Percentiles rank a stretch among this genome's conserved stretches.
phyloP scores from a whole-genome alignment of 345 rosid genomes.

The Gossypium sturtianum region DNA sequence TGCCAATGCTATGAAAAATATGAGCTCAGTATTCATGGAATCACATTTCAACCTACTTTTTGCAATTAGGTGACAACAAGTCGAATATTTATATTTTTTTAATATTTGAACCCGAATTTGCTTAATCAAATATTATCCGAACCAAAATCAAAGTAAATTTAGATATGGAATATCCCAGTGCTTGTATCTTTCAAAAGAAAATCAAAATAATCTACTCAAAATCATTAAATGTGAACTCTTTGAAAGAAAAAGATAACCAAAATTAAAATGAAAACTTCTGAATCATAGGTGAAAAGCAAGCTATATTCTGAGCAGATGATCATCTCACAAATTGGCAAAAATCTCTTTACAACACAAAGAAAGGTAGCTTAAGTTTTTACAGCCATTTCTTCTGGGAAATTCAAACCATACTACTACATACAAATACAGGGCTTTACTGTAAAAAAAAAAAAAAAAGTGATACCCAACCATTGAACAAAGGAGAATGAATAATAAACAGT shows the following conservation, averaged over 20 bases:
- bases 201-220: background rate
- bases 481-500: too few relatives aligned
- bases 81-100: background rate
- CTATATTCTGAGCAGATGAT: background rate
- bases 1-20: background rate
- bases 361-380: background rate
- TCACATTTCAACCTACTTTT: background rate
- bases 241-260: too few relatives aligned
- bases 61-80: background rate
- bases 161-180: too few relatives aligned
- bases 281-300: background rate
- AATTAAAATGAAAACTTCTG: too few relatives aligned
- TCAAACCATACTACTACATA: background rate
- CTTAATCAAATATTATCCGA: background rate
- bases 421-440: background rate
- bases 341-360: background rate
- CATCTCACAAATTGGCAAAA: background rate
- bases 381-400: background rate
- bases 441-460: background rate
- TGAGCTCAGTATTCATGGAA: background rate
- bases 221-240: background rate
- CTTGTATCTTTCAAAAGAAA: background rate
- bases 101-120: too few relatives aligned
- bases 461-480: background rate
- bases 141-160: background rate